phyloP scores from a whole-genome alignment of 345 rosid genomes.

The Salix udensis region DNA sequence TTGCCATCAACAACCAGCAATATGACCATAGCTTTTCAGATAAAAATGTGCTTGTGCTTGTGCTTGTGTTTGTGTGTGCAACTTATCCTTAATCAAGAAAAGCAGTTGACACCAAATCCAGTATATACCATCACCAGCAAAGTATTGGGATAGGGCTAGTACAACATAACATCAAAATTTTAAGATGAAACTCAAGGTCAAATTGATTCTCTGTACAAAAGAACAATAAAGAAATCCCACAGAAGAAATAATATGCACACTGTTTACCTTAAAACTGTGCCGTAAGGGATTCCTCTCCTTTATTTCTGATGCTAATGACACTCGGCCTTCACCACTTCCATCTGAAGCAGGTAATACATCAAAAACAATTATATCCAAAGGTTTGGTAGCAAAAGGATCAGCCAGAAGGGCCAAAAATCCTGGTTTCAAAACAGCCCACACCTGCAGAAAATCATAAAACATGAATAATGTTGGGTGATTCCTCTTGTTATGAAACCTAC shows the following conservation, averaged over 20 bases:
- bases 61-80: not conserved
- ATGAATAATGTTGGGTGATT: not conserved
- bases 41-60: not conserved
- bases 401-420: slow-evolving; percentile 91
- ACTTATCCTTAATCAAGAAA: not conserved
- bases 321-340: slow-evolving; percentile 74
- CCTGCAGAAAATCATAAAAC: slow-evolving; percentile 42
- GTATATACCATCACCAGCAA: not conserved
- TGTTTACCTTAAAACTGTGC: slow-evolving; percentile 79
- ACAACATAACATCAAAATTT: not conserved
- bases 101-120: slow-evolving; percentile 1
- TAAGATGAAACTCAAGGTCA: not conserved
- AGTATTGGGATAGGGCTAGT: not conserved
- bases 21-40: not conserved
- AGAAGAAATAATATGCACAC: not conserved
- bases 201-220: not conserved
- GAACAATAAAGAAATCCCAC: not conserved
- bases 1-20: not conserved
- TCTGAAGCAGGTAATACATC: slow-evolving; percentile 87
- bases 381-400: slow-evolving; percentile 83
- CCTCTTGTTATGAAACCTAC: not conserved
- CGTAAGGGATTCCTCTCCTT: slow-evolving; percentile 93
- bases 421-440: slow-evolving; percentile 96
- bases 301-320: slow-evolving; percentile 73
- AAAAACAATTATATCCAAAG: slow-evolving; percentile 83